Evolutionary conservation across 1,139 yeast species (phyloP).

Genomic region (Blastobotrys capitulatus): DNA sequence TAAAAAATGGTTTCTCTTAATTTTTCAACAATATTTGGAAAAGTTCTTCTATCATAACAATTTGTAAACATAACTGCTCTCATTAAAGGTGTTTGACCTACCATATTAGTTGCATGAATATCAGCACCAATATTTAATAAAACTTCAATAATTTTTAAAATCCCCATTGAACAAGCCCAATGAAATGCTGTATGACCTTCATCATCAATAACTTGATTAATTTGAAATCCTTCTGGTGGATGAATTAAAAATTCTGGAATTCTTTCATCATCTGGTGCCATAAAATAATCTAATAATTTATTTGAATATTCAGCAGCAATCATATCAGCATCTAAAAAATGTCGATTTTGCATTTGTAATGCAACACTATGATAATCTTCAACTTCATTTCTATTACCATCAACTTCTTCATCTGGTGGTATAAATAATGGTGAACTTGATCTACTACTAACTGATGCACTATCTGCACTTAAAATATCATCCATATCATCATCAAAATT

Average conservation of each 20-base stretch:
- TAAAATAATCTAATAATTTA: conserved; percentile 48
- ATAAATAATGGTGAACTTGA: conserved; percentile 34
- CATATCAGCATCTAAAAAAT: conserved; percentile 31
- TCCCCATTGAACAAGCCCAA: conserved; percentile 96
- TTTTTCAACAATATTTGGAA: conserved; percentile 62
- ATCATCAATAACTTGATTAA: conserved; percentile 84
- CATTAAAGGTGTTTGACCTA: conserved; percentile 81
- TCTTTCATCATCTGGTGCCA: conserved; percentile 66
- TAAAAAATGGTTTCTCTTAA: conserved; percentile 61
- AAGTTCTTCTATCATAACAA: conserved; percentile 73
- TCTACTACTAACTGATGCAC: conserved; percentile 29
- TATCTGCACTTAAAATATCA: conserved; percentile 18
- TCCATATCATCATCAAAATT: conserved; percentile 6
- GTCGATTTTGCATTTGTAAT: conserved; percentile 14
- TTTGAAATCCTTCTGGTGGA: conserved; percentile 76
- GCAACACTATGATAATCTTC: conserved; percentile 13
- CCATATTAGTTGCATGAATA: conserved; percentile 62
- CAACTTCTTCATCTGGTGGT: conserved; percentile 28
- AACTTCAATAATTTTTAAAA: conserved; percentile 62
- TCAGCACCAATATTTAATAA: conserved; percentile 70
- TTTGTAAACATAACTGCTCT: conserved; percentile 82
- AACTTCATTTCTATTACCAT: conserved; percentile 7
- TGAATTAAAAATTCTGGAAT: conserved; percentile 67
- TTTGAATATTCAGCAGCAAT: conserved; percentile 40
- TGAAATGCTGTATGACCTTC: conserved; percentile 96